A percentile compares a stretch with the other conserved stretches of the same genome.
Conservation (phyloP, 1,284 basidiomycete genomes). For the Austroboletus olivaceoglutinosus region DNA sequence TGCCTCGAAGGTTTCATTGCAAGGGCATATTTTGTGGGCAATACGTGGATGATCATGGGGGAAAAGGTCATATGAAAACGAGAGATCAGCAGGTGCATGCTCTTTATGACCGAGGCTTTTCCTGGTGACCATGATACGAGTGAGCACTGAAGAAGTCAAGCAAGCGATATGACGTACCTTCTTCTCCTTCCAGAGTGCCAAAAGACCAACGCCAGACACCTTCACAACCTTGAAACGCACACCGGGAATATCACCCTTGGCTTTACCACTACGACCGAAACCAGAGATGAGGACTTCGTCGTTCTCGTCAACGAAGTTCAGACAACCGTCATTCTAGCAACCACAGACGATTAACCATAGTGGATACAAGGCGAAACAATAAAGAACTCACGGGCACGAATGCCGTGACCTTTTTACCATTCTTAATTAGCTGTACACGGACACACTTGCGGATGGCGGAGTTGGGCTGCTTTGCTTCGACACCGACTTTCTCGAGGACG, state of each 20-base stretch:
- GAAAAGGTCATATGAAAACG: conserved; percentile 11
- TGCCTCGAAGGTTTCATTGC: conserved; percentile 13
- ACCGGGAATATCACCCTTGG: conserved; percentile 96
- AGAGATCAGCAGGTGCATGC: conserved; percentile 9
- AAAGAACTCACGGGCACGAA: conserved; percentile 58
- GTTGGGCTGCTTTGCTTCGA: conserved; percentile 98
- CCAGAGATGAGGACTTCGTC: conserved; percentile 99
- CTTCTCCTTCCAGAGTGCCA: conserved; percentile 98
- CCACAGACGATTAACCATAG: conserved; percentile 14
- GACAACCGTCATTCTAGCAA: conserved; percentile 92
- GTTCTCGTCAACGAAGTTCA: conserved; percentile 99
- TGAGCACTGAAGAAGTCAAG: background rate
- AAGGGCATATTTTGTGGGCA: conserved; percentile 16
- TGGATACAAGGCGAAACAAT: background rate
- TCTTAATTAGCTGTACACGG: conserved; percentile 99
- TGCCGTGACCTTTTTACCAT: conserved; percentile 99
- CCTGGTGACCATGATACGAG: conserved; percentile 43
- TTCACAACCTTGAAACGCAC: conserved; percentile 99
- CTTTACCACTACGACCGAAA: conserved; percentile 99
- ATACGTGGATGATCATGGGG: conserved; percentile 48
- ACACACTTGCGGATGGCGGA: conserved; percentile 99
- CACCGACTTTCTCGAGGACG: conserved; percentile 97
- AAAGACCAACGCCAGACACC: conserved; percentile 97
- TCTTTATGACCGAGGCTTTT: conserved; percentile 86
- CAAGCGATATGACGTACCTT: conserved; percentile 60